Base-by-base conservation (phyloP, 1,284 basidiomycete genomes). In the Afroboletus lepidellus region DNA sequence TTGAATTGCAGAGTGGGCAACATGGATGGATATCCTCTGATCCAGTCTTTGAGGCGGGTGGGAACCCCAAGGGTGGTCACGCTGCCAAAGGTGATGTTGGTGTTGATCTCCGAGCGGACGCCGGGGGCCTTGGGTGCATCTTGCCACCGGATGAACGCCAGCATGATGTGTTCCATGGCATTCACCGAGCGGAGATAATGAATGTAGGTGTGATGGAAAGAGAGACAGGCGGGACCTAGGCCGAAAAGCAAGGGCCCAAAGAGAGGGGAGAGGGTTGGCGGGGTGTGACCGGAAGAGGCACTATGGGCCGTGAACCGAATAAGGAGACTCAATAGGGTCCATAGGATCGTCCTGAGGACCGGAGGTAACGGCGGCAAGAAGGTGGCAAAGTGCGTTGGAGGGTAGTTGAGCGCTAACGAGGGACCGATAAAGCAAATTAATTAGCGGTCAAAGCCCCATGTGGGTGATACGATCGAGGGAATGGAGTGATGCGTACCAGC, bases 181-280 rank as follows among this genome's bases (percentile, higher is more conserved):
- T 85, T 84, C 2, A 88, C 85, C 16, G 89, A 77, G 45, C 87
- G 84, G 41, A 94, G 83, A 65, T 93, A 96, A 62, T 85, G 81
- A 16, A 81, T 69, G 67, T 96, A 95, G 2, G 89, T 83, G 60
- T 83, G 79, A 52, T 88, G 85, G 70, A 92, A 92, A 2, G 86
- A 77, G 48, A 79, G 78, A 43, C 69, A 75, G 41, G 81, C 78
- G 18, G 77, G 74, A 13, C 80, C 85, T 50, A 93, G 78, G 36
- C 90, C 90, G 60, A 96, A 95, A 37, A 97, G 71, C 23, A 90
- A 76, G 6, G 88, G 90, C 0, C 88, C 90, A 69, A 95, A 95
- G n/a, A 93, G 79, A n/a, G 90, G 84, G 0, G 91, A 88, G 32
- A 94, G 77, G 2, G 88, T 84, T 25, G 89, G 86, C 2, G 91